A percentile compares a stretch with the other conserved stretches of the same genome.
Evolutionary conservation across 2,329 filamentous ascomycete species (phyloP).

Genomic region (Juglanconis oblonga): DNA sequence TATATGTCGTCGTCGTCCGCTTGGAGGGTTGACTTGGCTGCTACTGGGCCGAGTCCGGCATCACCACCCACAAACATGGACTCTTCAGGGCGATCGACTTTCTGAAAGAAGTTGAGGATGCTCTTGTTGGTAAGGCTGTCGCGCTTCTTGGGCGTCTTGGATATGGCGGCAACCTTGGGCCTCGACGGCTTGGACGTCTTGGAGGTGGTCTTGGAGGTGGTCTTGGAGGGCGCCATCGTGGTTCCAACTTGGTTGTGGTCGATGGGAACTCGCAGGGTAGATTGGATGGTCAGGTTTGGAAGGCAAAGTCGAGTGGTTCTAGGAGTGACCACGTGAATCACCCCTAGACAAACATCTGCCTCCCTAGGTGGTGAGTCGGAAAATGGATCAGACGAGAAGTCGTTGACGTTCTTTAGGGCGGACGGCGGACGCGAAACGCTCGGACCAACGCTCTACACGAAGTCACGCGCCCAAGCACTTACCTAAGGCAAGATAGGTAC

Average conservation of each 20-base stretch:
- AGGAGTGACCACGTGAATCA: too few relatives aligned
- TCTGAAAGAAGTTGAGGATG: slow-evolving; percentile 74
- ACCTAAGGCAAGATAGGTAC: too few relatives aligned
- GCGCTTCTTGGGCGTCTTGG: slow-evolving; percentile 33
- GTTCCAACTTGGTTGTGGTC: not conserved
- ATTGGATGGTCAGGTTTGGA: not conserved
- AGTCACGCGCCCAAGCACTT: slow-evolving; percentile 8
- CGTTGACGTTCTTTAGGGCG: slow-evolving; percentile 3
- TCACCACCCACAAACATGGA: slow-evolving; percentile 50
- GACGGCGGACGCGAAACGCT: slow-evolving; percentile 12
- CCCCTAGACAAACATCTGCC: too few relatives aligned
- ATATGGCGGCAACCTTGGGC: not conserved
- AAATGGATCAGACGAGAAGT: not conserved
- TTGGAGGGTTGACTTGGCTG: slow-evolving; percentile 1
- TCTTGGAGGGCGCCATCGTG: slow-evolving; percentile 14
- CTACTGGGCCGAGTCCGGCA: slow-evolving; percentile 17
- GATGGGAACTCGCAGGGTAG: not conserved
- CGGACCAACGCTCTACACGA: slow-evolving; percentile 15
- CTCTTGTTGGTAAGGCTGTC: slow-evolving; percentile 51
- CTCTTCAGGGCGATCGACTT: slow-evolving; percentile 58
- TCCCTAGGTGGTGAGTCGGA: not conserved
- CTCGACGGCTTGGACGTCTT: not conserved
- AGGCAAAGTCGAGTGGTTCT: too few relatives aligned
- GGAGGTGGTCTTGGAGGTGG: not conserved
- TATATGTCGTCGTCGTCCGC: slow-evolving; percentile 23